Conservation (phyloP, 1,284 basidiomycete species). For the Cystobasidiaceae sp. region DNA sequence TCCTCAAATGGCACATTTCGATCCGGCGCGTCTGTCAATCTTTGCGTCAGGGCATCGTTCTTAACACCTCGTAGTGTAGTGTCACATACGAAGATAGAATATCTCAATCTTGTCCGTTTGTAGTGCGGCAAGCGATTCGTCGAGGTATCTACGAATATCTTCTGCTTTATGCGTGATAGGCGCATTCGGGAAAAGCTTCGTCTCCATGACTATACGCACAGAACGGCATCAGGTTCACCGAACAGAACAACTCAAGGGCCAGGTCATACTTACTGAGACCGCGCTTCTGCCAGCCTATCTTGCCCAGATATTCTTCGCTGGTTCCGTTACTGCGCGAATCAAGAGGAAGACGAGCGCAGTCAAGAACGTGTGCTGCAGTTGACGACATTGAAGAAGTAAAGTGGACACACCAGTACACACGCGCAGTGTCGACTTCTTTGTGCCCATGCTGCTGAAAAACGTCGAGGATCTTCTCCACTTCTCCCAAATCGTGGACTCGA, state of each 20-base stretch:
- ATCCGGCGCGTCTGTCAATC: slow-evolving; percentile 52
- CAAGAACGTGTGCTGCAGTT: not conserved
- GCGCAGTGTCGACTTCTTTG: slow-evolving; percentile 55
- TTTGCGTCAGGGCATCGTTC: too few species aligned
- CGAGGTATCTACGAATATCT: slow-evolving; percentile 41
- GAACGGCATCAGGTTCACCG: not conserved
- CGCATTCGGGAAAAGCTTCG: slow-evolving; percentile 50
- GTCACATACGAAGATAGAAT: slow-evolving; percentile 52
- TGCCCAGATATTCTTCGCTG: slow-evolving; percentile 48
- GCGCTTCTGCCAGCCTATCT: slow-evolving; percentile 47
- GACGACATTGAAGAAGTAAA: not conserved
- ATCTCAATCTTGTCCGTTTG: slow-evolving; percentile 50
- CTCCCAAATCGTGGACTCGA: slow-evolving; percentile 55
- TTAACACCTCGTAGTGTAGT: not conserved
- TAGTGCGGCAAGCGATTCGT: slow-evolving; percentile 45
- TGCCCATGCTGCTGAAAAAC: slow-evolving; percentile 59
- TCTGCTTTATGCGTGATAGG: slow-evolving; percentile 40
- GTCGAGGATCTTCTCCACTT: slow-evolving; percentile 56
- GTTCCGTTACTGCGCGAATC: slow-evolving; percentile 48
- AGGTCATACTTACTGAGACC: slow-evolving; percentile 43
- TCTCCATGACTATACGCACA: slow-evolving; percentile 48
- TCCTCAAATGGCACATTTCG: slow-evolving; percentile 52
- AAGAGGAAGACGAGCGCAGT: too few species aligned
- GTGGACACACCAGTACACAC: slow-evolving; percentile 50
- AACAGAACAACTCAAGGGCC: too few species aligned